phyloP scores from a whole-genome alignment of 1,284 basidiomycete species.

The Tylopilus sp. region DNA sequence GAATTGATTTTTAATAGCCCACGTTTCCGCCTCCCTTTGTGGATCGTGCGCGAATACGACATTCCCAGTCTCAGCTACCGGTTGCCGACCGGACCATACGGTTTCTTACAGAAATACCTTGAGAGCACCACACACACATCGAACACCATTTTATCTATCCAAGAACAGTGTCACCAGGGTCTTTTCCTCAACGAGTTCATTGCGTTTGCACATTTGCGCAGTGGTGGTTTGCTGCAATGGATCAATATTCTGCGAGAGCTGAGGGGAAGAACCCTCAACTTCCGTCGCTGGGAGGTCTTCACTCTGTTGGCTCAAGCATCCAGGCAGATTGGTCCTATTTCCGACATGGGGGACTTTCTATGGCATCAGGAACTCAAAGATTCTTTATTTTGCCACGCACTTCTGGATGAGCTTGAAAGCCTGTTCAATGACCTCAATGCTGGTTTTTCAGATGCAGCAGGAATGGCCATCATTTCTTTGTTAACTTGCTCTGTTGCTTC shows the following conservation, averaged over 20 bases:
- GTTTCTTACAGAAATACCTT: too few relatives aligned
- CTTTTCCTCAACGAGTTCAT: constrained; percentile 45
- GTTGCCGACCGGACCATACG: too few relatives aligned
- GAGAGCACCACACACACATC: too few relatives aligned
- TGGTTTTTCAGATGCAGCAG: constrained; percentile 52
- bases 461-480: constrained; percentile 45
- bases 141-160: too few relatives aligned
- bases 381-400: constrained; percentile 41
- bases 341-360: constrained; percentile 16
- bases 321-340: constrained; percentile 47
- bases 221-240: constrained; percentile 58
- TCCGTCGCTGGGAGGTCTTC: constrained; percentile 49
- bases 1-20: too few relatives aligned
- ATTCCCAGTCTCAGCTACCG: too few relatives aligned
- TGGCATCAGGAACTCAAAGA: constrained; percentile 48
- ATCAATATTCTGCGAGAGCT: constrained; percentile 57
- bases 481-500: constrained; percentile 22
- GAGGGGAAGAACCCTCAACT: constrained; percentile 46
- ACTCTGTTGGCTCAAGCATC: constrained; percentile 51
- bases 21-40: too few relatives aligned
- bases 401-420: constrained; percentile 46
- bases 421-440: constrained; percentile 40
- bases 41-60: too few relatives aligned
- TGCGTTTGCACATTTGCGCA: constrained; percentile 53
- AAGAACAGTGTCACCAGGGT: too few relatives aligned